Evolutionary conservation across 345 rosid genomes (phyloP).

Genomic region (Mallotus nudiflorus): DNA sequence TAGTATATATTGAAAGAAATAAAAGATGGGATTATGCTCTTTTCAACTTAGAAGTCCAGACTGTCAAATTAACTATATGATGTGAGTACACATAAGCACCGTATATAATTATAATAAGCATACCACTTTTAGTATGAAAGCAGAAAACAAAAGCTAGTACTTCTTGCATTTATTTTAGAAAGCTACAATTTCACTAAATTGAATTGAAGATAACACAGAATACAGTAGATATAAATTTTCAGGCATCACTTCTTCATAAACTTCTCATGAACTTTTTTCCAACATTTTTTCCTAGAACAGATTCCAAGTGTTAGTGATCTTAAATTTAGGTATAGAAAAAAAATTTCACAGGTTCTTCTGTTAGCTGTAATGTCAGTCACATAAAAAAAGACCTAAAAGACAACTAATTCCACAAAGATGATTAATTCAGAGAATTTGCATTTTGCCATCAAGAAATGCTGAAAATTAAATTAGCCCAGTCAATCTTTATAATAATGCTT

Average conservation of each 20-base stretch:
- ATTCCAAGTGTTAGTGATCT: neutral
- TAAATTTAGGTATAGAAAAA: neutral
- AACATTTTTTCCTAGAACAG: neutral
- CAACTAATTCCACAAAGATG: neutral
- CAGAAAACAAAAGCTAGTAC: neutral
- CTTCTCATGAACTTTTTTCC: neutral
- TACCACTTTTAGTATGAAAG: neutral
- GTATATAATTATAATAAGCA: neutral
- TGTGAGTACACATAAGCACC: neutral
- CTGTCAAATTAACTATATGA: neutral
- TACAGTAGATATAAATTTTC: neutral
- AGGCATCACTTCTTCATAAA: neutral
- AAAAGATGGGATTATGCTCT: slow-evolving; percentile 1
- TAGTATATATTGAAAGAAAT: neutral
- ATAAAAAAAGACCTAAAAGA: too few species aligned
- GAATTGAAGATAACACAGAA: neutral
- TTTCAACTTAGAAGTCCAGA: neutral
- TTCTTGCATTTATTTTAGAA: neutral
- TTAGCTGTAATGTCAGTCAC: neutral
- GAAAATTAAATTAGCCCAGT: too few species aligned
- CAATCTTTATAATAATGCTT: too few species aligned
- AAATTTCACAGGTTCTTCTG: neutral
- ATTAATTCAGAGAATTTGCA: too few species aligned
- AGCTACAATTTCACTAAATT: neutral
- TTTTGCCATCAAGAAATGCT: too few species aligned